Evolutionary conservation across 2,329 filamentous ascomycete genomes (phyloP), one percentile per base, ranked within the genome.

Genomic region (Pleurostoma richardsiae): DNA sequence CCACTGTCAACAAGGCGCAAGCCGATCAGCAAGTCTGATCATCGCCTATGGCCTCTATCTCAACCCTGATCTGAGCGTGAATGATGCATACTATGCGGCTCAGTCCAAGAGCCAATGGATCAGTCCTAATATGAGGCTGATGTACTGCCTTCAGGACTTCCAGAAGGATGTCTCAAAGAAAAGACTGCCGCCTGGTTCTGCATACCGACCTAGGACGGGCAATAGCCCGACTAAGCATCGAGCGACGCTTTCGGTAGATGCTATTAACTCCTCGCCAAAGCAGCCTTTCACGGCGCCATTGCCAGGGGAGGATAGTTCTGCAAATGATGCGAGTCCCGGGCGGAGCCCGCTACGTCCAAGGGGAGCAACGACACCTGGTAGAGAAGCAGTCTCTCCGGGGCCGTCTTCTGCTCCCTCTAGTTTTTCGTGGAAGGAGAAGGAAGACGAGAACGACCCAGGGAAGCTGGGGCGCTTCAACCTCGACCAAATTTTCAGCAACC

Each of bases 81-180:
- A 92, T 59, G 87, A 92, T 61, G 87, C 88, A 3, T 94, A 94
- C 61, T 83, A 90, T 60, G 79, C 83, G 3, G 88, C 89, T 3
- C 90, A 95, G 66, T 77, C 80, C 45, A 86, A 86, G 67, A 94
- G 88, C 64, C 82, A 78, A 59, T 95, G 89, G 88, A 92, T 95
- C 56, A 90, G 88, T 49, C 88, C 88, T 0, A 95, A 95, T 64
- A 95, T 95, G 89, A 88, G 88, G 55, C 74, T 95, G 54, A 90
- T 95, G 76, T 94, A 94, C 74, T 90, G 89, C 55, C 71, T 95
- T 42, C 88, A 91, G 62, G 88, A 92, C 59, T 92, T 91, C 60
- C 82, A 85, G 55, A 85, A 85, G 58, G 73, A 83, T 42, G 63
- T 85, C 3, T 66, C 74, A 2, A 76, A 73, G 58, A 79, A 71